Conservation (phyloP, 352 stramenopile genomes). For the Phytophthora palmivora region DNA sequence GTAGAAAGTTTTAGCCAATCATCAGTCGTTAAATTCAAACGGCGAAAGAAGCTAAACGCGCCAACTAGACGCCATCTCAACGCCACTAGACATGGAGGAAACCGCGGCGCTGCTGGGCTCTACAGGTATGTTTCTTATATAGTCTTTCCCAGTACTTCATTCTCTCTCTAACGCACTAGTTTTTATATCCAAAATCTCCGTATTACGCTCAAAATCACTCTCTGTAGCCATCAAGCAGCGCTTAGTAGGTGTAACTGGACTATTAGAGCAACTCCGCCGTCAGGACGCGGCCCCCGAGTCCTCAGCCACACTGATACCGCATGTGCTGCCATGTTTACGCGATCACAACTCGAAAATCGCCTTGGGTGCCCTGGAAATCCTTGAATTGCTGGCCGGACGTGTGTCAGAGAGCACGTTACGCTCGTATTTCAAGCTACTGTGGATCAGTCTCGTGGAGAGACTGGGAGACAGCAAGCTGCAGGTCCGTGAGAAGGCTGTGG, state of each 20-base stretch:
- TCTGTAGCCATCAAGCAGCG: constrained; percentile 83
- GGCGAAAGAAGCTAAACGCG: constrained; percentile 19
- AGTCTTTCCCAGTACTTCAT: not conserved
- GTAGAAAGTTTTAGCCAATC: constrained; percentile 5
- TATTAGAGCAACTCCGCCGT: constrained; percentile 54
- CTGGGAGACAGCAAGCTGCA: constrained; percentile 83
- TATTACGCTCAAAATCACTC: not conserved
- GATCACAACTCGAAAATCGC: constrained; percentile 90
- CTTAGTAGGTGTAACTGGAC: constrained; percentile 63
- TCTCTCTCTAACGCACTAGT: not conserved
- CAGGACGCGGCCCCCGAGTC: constrained; percentile 39
- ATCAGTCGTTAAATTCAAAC: constrained; percentile 26
- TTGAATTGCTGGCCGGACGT: constrained; percentile 58
- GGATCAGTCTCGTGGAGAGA: constrained; percentile 70
- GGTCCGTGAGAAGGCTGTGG: constrained; percentile 76
- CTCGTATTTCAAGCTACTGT: constrained; percentile 69
- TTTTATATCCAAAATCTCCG: not conserved
- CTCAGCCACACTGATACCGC: constrained; percentile 54
- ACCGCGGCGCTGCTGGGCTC: constrained; percentile 66
- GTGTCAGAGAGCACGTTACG: constrained; percentile 56
- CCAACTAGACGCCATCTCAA: not conserved
- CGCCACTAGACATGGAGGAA: constrained; percentile 48
- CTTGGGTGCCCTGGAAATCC: constrained; percentile 65
- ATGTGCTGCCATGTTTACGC: constrained; percentile 72
- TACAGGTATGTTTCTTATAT: constrained; percentile 38